Evolutionary conservation across 73 alveolate species (phyloP), one percentile per base, ranked within the genome.

Genomic region (Paramecium pentaurelia): DNA sequence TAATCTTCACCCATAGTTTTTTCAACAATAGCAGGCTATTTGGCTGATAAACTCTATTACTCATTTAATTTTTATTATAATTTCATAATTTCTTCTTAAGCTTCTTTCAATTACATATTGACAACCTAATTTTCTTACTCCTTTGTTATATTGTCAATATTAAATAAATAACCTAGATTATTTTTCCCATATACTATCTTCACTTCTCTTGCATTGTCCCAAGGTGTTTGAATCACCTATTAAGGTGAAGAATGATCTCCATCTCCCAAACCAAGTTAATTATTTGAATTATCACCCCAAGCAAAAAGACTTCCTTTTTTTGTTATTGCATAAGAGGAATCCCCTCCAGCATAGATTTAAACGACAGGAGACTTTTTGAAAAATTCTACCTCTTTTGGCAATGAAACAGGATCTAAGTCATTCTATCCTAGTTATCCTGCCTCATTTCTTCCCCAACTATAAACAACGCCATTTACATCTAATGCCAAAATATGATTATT

Each of bases 231-330:
- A 59, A 37, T 86, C 28, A 37, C 84, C 71, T 22, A 86, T 86
- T 44, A 22, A 1, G 84, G 86, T 6, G 49, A 89, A 42, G 84
- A 30, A 73, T 38, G 92, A 27, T 20, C 77, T 28, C 40, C 59
- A 25, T 49, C 86, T 28, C 22, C 60, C 85, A 45, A 27, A 18
- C 88, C 88, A 14, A 75, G 60, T 37, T 75, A 36, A 37, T 34
- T 32, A 45, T 51, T 71, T 49, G 70, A 38, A 60, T 89, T 89
- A 28, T 75, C 88, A 34, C 88, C 88, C 88, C 88, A 75, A 34
- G 47, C 70, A 75, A 37, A 37, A 16, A 75, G n/a, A 75, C 60
- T 75, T 75, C 88, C 88, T 20, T 37, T 16, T 37, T 75, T 75
- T 2, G 88, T 75, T 14, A 75, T n/a, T 2, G 70, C 70, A 75